phyloP scores from a whole-genome alignment of 2,329 filamentous ascomycete species.

The Exserohilum turcica region DNA sequence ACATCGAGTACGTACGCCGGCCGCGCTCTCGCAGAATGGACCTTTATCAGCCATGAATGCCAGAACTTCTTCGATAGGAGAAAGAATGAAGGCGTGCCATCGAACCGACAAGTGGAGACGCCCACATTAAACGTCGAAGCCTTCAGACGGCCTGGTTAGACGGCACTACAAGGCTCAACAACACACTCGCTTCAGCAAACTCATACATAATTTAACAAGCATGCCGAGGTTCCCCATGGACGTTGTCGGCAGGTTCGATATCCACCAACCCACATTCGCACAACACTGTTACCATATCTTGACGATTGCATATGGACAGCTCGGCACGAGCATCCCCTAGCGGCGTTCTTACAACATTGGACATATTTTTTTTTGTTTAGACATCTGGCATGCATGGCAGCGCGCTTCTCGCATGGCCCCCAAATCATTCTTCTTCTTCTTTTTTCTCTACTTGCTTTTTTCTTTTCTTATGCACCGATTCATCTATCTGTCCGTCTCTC shows the following conservation, averaged over 20 bases:
- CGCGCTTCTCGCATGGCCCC: conserved; percentile 32
- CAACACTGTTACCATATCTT: conserved; percentile 10
- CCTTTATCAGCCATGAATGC: conserved; percentile 74
- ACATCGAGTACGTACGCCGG: conserved; percentile 66
- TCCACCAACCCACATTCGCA: conserved; percentile 7
- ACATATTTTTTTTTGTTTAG: conserved; percentile 2
- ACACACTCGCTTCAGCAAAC: background rate
- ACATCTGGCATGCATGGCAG: conserved; percentile 31
- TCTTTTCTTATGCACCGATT: background rate
- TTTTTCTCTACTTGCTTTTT: background rate
- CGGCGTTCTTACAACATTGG: conserved; percentile 15
- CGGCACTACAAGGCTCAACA: background rate
- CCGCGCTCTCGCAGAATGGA: conserved; percentile 78
- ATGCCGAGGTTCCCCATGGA: conserved; percentile 5
- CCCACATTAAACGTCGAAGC: conserved; percentile 68
- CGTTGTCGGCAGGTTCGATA: conserved; percentile 31
- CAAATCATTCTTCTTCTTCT: background rate
- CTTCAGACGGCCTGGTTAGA: conserved; percentile 56
- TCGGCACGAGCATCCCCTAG: conserved; percentile 6
- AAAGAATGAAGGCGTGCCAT: conserved; percentile 72
- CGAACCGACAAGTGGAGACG: conserved; percentile 71
- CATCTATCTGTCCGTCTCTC: no score
- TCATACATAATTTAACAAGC: conserved; percentile 8
- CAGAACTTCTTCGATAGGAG: conserved; percentile 81
- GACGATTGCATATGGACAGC: conserved; percentile 27